These are phyloP conservation scores for Rutidosis leptorrhynchoides DNA, from an alignment of 129 eudicot species.

Conservation along the genomic window DNA sequence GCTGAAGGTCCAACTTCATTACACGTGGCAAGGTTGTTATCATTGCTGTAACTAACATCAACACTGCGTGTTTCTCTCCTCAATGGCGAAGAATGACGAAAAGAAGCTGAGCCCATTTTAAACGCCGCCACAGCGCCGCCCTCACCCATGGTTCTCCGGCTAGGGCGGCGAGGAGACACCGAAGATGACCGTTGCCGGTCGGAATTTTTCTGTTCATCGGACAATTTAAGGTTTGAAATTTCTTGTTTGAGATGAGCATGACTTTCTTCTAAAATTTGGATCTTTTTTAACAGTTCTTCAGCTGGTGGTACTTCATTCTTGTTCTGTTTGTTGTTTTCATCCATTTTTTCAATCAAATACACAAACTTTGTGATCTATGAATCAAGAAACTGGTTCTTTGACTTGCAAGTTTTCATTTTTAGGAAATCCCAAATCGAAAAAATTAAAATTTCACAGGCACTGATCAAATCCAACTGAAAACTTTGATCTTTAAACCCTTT, in stretches of 20 bases:
- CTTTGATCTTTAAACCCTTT: conserved; percentile 1
- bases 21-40: conserved; percentile 19
- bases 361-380: too few species aligned
- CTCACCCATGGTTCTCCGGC: conserved; percentile 36
- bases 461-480: conserved; percentile 13
- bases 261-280: conserved; percentile 77
- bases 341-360: conserved; percentile 29
- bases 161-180: conserved; percentile 52
- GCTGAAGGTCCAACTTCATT: conserved; percentile 41
- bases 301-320: conserved; percentile 42
- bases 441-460: neutral
- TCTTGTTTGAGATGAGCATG: conserved; percentile 84
- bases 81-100: conserved; percentile 78
- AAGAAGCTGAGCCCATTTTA: conserved; percentile 59
- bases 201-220: conserved; percentile 37
- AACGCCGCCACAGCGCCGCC: conserved; percentile 45
- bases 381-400: conserved; percentile 23
- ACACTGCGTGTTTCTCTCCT: conserved; percentile 66
- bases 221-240: conserved; percentile 64
- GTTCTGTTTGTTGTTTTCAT: conserved; percentile 32
- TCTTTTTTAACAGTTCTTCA: conserved; percentile 86
- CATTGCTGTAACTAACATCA: conserved; percentile 31
- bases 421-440: conserved; percentile 17
- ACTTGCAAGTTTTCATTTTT: conserved; percentile 16
- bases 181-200: conserved; percentile 74